A percentile compares a stretch with the other conserved stretches of the same genome.
These are phyloP conservation scores for Avena eriantha DNA, from an alignment of 176 grass and related monocot genomes.

Conservation along the genomic window DNA sequence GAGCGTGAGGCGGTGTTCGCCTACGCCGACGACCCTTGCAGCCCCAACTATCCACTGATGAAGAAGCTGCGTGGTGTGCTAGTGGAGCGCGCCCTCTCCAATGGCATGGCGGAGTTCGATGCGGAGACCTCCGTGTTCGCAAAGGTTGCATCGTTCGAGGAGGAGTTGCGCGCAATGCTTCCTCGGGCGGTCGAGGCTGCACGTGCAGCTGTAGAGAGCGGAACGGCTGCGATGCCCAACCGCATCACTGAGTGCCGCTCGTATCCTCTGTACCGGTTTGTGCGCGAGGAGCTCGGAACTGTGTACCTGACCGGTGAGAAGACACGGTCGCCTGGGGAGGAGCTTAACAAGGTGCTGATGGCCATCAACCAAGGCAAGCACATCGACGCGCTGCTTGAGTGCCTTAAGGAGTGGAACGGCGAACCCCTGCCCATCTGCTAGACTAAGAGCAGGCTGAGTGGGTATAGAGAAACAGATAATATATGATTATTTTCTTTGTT, in stretches of 20 bases:
- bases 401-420: not conserved
- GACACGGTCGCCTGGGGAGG: not conserved
- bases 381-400: not conserved
- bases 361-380: not conserved
- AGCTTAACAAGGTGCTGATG: not conserved
- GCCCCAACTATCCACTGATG: not conserved
- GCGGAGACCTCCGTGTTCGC: not conserved
- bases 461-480: no score
- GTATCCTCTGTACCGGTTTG: not conserved
- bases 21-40: not conserved
- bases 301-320: not conserved
- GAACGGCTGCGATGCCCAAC: not conserved
- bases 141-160: not conserved
- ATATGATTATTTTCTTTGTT: no score
- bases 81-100: not conserved
- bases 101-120: not conserved
- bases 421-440: not conserved
- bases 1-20: conserved; percentile 2
- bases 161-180: not conserved
- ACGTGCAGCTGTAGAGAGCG: not conserved
- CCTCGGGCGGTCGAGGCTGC: not conserved
- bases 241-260: not conserved
- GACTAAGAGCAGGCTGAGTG: not conserved
- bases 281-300: not conserved
- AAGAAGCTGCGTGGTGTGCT: not conserved